Percentiles rank a stretch among this genome's conserved stretches.
These are phyloP conservation scores for Alternaria burnsii DNA, from an alignment of 2,329 filamentous ascomycete species.

Conservation along the genomic window DNA sequence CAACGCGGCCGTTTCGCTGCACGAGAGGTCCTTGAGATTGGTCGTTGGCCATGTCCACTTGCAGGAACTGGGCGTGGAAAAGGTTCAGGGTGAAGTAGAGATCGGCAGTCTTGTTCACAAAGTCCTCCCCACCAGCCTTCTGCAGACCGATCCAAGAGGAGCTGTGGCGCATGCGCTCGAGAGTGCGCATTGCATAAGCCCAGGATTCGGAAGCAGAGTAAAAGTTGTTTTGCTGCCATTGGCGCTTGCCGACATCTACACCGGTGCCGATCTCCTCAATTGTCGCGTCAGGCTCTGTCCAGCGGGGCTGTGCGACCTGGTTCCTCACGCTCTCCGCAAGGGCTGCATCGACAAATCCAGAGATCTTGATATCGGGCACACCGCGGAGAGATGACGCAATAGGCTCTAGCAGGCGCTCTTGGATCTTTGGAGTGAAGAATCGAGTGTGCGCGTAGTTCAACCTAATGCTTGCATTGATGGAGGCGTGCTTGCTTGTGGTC, in stretches of 20 bases:
- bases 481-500: slow-evolving; percentile 29
- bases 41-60: slow-evolving; percentile 33
- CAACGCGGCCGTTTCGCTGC: slow-evolving; percentile 24
- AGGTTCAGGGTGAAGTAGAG: slow-evolving; percentile 38
- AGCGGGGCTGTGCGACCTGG: slow-evolving; percentile 32
- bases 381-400: slow-evolving; percentile 32
- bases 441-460: slow-evolving; percentile 27
- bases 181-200: slow-evolving; percentile 34
- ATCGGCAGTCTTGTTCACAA: slow-evolving; percentile 35
- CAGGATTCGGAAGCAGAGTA: slow-evolving; percentile 31
- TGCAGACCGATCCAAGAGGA: slow-evolving; percentile 34
- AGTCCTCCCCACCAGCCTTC: slow-evolving; percentile 30
- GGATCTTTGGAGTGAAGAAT: slow-evolving; percentile 28
- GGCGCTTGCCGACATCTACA: slow-evolving; percentile 38
- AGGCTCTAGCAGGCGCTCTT: slow-evolving; percentile 30
- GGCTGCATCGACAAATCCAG: slow-evolving; percentile 24
- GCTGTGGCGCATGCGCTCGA: slow-evolving; percentile 40
- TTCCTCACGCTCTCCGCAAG: slow-evolving; percentile 22
- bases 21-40: slow-evolving; percentile 2
- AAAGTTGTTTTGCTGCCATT: slow-evolving; percentile 37
- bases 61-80: slow-evolving; percentile 33
- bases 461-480: slow-evolving; percentile 26
- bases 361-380: slow-evolving; percentile 28
- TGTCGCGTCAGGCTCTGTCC: slow-evolving; percentile 33
- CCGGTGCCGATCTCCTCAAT: slow-evolving; percentile 37